Conservation (phyloP, 2,329 filamentous ascomycete genomes). For the Aspergillus pseudonomiae region DNA sequence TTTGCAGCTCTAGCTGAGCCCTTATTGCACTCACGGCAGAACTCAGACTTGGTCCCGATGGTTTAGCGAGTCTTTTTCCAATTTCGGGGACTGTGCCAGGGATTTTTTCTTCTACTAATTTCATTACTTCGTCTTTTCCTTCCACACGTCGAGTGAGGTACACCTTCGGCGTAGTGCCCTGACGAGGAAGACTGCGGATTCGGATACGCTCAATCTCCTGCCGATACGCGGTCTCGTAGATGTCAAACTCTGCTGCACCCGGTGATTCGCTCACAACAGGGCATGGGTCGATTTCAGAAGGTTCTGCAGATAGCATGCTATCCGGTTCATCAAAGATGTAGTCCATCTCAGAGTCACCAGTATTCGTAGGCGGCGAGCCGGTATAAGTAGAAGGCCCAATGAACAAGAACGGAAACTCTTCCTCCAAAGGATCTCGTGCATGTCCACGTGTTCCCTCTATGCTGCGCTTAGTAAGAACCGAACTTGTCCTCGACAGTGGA, state of each 20-base stretch:
- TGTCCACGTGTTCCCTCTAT: conserved; percentile 59
- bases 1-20: conserved; percentile 20
- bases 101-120: conserved; percentile 33
- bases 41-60: conserved; percentile 12
- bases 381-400: conserved; percentile 66
- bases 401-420: conserved; percentile 70
- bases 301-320: conserved; percentile 1
- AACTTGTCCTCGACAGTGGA: conserved; percentile 33
- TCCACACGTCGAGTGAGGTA: conserved; percentile 60
- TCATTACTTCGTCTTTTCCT: conserved; percentile 39
- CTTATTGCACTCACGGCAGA: conserved; percentile 21
- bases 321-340: conserved; percentile 7
- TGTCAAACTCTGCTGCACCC: conserved; percentile 78
- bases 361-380: conserved; percentile 27
- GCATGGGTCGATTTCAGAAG: conserved; percentile 16
- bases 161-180: conserved; percentile 56
- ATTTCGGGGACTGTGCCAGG: conserved; percentile 7
- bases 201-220: conserved; percentile 77
- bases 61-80: conserved; percentile 16
- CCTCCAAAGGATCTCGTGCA: conserved; percentile 65
- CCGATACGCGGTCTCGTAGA: conserved; percentile 87
- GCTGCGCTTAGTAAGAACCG: conserved; percentile 40
- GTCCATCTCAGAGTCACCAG: conserved; percentile 15
- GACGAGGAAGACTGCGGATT: conserved; percentile 38
- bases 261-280: conserved; percentile 79